Percentiles rank a stretch among this genome's conserved stretches.
phyloP scores from a whole-genome alignment of 176 grass and related monocot species.

The Typha latifolia region DNA sequence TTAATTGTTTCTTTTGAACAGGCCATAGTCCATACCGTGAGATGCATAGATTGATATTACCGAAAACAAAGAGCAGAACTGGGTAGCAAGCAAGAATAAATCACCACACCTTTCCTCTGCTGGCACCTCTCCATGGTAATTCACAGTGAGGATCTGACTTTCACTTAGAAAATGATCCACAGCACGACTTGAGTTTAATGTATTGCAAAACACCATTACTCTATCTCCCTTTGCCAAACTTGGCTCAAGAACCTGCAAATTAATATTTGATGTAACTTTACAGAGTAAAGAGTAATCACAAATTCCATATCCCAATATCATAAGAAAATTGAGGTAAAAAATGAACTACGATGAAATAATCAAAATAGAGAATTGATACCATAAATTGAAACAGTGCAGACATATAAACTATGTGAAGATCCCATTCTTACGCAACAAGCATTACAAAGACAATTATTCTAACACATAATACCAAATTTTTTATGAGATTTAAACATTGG shows the following conservation, averaged over 20 bases:
- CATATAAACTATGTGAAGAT: too few relatives aligned
- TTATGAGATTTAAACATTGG: too few relatives aligned
- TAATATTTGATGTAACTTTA: neutral
- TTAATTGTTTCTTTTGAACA: too few relatives aligned
- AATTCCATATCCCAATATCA: too few relatives aligned
- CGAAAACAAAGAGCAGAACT: neutral
- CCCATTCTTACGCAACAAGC: too few relatives aligned
- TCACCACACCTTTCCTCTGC: slow-evolving; percentile 77
- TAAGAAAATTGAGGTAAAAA: too few relatives aligned
- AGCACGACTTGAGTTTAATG: slow-evolving; percentile 88
- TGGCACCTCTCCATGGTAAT: slow-evolving; percentile 97
- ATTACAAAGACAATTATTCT: too few relatives aligned
- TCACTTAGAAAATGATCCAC: slow-evolving; percentile 92
- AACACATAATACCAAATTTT: too few relatives aligned
- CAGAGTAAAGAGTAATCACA: neutral
- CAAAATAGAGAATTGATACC: too few relatives aligned
- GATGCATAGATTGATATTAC: neutral
- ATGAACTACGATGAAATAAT: too few relatives aligned
- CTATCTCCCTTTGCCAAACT: slow-evolving; percentile 88
- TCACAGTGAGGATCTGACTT: slow-evolving; percentile 89
- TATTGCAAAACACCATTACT: slow-evolving; percentile 99
- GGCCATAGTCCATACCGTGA: neutral
- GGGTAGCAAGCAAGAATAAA: slow-evolving; percentile 8
- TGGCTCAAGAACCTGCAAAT: slow-evolving; percentile 81
- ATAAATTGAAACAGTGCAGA: too few relatives aligned